Base-by-base conservation (phyloP, 345 rosid species). In the Linum lewisii region DNA sequence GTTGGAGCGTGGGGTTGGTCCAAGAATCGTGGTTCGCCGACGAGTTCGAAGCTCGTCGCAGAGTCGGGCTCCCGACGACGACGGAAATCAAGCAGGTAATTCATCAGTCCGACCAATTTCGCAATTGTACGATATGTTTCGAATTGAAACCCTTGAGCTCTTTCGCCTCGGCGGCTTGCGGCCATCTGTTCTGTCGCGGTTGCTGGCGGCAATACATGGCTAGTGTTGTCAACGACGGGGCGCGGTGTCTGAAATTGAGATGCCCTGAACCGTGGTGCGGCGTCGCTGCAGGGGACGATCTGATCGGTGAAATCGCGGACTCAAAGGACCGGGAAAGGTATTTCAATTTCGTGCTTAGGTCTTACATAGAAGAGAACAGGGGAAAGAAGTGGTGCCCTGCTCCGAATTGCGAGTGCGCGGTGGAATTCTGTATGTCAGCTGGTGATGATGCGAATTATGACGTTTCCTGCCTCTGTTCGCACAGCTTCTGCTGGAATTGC, bases 361-460 rank as follows among this genome's bases (percentile, higher is more conserved):
- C 74, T 16, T 77, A 77, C 37, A 19, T 69, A 1, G 69, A 77
- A 52, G 24, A 37, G 7, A 66, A 37, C 21, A 69, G 44, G 66
- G 51, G 36, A 50, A 60, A 45, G 18, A 77, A 73, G 57, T 73
- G 77, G 75, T 77, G 81, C 38, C 80, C 80, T 50, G 71, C 61
- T 21, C 59, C 67, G 2, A 67, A 54, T 24, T 76, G 80, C 47
- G 67, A 57, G 24, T 23, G 26, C 37, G 77, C 80, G 2, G 22
- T 76, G 20, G 60, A 72, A 1, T 51, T 72, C 1, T 5, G 10
- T 61, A n/a, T n/a, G n/a, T 21, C 20, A 7, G 62, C 15, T 21
- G 75, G 57, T 15, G 51, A 66, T 16, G 66, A 26, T 69, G 73
- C 14, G 19, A 18, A n/a, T n/a, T n/a, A n/a, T n/a, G n/a, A n/a